phyloP scores from a whole-genome alignment of 2,329 filamentous ascomycete species.

The Paraphaeosphaeria minitans region DNA sequence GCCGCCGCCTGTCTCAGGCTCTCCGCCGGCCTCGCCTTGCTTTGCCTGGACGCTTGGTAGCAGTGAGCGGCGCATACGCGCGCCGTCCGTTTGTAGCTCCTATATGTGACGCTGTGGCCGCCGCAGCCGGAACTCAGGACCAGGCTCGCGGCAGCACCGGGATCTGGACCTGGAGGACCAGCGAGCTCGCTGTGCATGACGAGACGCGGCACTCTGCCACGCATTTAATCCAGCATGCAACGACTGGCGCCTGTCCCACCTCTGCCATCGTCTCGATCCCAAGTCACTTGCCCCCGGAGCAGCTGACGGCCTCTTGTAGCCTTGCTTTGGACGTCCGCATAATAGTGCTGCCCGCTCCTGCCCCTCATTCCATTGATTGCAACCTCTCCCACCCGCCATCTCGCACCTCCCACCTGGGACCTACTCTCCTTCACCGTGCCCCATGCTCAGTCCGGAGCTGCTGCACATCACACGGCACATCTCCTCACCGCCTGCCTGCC shows the following conservation, averaged over 20 bases:
- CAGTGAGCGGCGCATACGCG: constrained; percentile 2
- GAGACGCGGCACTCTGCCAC: background rate
- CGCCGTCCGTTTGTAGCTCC: background rate
- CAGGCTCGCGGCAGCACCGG: background rate
- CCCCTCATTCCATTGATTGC: constrained; percentile 11
- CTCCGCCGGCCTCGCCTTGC: background rate
- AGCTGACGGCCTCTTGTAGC: constrained; percentile 11
- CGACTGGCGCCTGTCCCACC: constrained; percentile 10
- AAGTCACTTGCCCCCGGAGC: constrained; percentile 9
- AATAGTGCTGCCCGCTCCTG: constrained; percentile 8
- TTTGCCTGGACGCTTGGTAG: background rate
- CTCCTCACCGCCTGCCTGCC: constrained; percentile 20
- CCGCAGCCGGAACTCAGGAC: constrained; percentile 1
- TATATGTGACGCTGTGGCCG: background rate
- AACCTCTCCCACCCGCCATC: constrained; percentile 1
- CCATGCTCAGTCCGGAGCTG: constrained; percentile 9
- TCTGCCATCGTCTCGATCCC: constrained; percentile 7
- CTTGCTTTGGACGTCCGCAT: constrained; percentile 10
- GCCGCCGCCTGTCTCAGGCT: background rate
- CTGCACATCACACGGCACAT: constrained; percentile 24
- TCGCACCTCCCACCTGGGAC: constrained; percentile 4
- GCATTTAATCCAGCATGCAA: constrained; percentile 2
- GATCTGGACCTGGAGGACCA: background rate
- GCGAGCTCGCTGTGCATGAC: background rate
- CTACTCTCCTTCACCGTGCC: constrained; percentile 10